Base-by-base conservation (phyloP, 345 rosid species). In the Eucalyptus guilfoylei region DNA sequence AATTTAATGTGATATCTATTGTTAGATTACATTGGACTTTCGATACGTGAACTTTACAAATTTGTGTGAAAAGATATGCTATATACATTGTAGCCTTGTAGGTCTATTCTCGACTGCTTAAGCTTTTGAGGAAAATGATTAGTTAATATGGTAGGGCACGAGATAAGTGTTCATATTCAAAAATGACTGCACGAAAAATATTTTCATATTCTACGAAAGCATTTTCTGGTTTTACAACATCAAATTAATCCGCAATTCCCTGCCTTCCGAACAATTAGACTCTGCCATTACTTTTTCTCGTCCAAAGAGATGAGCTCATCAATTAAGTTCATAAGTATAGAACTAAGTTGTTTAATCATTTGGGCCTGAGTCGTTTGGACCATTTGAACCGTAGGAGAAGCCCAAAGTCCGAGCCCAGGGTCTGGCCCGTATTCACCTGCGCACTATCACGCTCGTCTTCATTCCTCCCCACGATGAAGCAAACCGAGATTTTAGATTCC, bases 91-190 rank as follows among this genome's bases (percentile, higher is more conserved):
- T 58, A 24, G 64, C 30, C 3, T 24, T 1, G 64, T 58, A 11
- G 64, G 64, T 15, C 14, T 58, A 58, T 11, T 58, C 30, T 58
- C 14, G 1, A 58, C 14, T 2, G 0, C 64, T 11, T 58, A 11
- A 58, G n/a, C n/a, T 58, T 26, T 58, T 26, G 64, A 5, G 64
- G n/a, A 26, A 58, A 58, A 58, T 0, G n/a, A 58, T 26, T 58
- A 58, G 0, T 11, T 11, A 58, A 58, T 26, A 58, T 11, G 7
- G 64, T 58, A 58, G 14, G 1, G 7, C 14, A 58, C 2, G 1
- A 26, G n/a, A 11, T 12, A 58, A 5, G n/a, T 58, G 15, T 5
- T 24, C 1, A 58, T 58, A 58, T 26, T 0, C 0, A 19, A 54
- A 21, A 11, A 19, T 54, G 58, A 54, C 2, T 1, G 0, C 1